Evolutionary conservation across 2,329 filamentous ascomycete species (phyloP), one percentile per base, ranked within the genome.

Genomic region (Gaeumannomyces tritici): DNA sequence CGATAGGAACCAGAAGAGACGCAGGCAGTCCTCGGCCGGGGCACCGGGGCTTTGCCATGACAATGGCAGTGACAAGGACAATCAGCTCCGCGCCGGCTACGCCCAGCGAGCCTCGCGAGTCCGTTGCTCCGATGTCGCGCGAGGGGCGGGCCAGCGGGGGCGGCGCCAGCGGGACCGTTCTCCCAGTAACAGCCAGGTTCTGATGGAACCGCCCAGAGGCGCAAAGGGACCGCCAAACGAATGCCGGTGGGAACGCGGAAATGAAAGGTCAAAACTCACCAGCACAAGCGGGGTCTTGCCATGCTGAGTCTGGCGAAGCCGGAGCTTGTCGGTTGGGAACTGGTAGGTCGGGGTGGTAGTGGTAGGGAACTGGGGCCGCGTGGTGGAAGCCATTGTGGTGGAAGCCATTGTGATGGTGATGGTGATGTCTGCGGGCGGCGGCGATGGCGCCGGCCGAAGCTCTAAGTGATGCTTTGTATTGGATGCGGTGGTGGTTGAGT

Each of bases 341-440:
- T 29, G n/a, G 60, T 61, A 61, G 3, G 51, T 54, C 51, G 60
- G 60, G 26, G 60, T 72, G 69, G 35, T 74, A 69, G 42, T 68
- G 64, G n/a, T 73, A 63, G 55, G 54, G 15, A 61, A 61, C 26
- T 42, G 42, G 29, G 59, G 42, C 13, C 27, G 27, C 26, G 59
- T 13, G 5, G 42, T 33, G 3, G 59, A 55, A 21, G 42, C 21
- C 33, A 28, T 51, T 12, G 33, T 47, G 31, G 9, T 51, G 33
- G 57, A n/a, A n/a, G n/a, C 21, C 33, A 28, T 51, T 12, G 33
- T 47, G 31, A 21, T 51, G 33, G 57, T 47, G 31, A 27, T 51
- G 33, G 4, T 35, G 33, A 35, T 35, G 33, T 35, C 13, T 35
- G 33, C 33, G 11, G 33, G 33, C 33, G 13, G n/a, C n/a, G n/a